Conservation (phyloP, 768 basidiomycete genomes). For the Agaricus blazei region DNA sequence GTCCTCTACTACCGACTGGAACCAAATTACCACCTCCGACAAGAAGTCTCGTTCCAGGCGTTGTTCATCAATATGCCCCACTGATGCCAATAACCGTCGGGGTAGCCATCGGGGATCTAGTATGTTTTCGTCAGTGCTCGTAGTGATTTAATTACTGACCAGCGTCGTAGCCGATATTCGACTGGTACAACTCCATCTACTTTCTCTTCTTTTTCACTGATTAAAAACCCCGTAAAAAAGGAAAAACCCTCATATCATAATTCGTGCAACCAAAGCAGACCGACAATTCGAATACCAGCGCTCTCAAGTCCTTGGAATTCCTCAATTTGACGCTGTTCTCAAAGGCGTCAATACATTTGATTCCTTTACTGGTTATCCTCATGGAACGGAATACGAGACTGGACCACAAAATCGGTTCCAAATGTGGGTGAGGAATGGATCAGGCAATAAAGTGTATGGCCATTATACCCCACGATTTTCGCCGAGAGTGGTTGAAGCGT, state of each 20-base stretch:
- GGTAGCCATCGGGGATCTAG: constrained; percentile 68
- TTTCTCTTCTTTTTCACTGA: constrained; percentile 4
- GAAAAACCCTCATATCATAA: constrained; percentile 49
- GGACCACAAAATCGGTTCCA: constrained; percentile 45
- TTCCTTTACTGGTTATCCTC: constrained; percentile 40
- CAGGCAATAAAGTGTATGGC: constrained; percentile 36
- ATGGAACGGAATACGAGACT: constrained; percentile 35
- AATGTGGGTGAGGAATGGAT: constrained; percentile 22
- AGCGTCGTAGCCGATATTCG: background rate
- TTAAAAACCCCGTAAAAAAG: constrained; percentile 23
- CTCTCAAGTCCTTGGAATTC: constrained; percentile 33
- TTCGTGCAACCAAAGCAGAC: constrained; percentile 22
- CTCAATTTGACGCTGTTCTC: constrained; percentile 35
- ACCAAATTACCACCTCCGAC: constrained; percentile 35
- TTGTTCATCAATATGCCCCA: constrained; percentile 54
- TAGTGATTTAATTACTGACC: background rate
- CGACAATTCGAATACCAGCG: constrained; percentile 20
- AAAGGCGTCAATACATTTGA: constrained; percentile 9
- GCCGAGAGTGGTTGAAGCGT: constrained; percentile 46
- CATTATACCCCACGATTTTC: constrained; percentile 52
- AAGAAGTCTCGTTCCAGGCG: constrained; percentile 33
- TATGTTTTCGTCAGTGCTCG: constrained; percentile 25
- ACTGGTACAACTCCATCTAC: constrained; percentile 1
- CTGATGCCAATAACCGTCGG: constrained; percentile 50
- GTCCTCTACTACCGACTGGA: constrained; percentile 39